Percentiles rank a stretch among this genome's conserved stretches.
phyloP scores from a whole-genome alignment of 495 filamentous ascomycete species.

The Neurospora tetraspora region DNA sequence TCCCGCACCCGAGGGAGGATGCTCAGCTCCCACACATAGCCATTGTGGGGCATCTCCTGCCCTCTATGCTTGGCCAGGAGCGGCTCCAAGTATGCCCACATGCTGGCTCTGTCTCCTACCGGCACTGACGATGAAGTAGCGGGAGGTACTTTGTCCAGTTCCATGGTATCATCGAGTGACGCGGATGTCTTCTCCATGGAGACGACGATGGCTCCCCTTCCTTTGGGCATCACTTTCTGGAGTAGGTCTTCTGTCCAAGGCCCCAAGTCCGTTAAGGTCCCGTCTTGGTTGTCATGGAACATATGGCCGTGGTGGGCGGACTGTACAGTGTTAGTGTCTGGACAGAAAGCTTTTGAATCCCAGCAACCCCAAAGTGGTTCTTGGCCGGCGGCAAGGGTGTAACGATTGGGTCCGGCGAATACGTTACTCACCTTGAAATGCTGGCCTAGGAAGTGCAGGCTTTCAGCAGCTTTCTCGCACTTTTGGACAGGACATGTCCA shows the following conservation, averaged over 20 bases:
- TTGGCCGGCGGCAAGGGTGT: not conserved
- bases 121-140: too few species aligned
- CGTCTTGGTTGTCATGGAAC: conserved; percentile 29
- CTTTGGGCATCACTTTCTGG: conserved; percentile 1
- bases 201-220: conserved; percentile 6
- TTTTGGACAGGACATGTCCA: conserved; percentile 15
- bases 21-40: conserved; percentile 9
- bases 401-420: not conserved
- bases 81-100: conserved; percentile 15
- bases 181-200: conserved; percentile 3
- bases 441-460: conserved; percentile 3
- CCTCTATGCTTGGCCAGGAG: conserved; percentile 12
- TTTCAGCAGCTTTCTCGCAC: conserved; percentile 4
- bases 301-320: conserved; percentile 11
- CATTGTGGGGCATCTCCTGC: not conserved
- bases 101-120: not conserved
- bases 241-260: conserved; percentile 3
- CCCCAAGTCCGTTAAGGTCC: conserved; percentile 20
- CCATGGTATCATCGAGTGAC: not conserved
- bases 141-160: not conserved
- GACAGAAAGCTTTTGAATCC: not conserved
- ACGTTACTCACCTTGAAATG: conserved; percentile 15
- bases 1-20: conserved; percentile 15
- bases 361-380: not conserved
- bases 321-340: conserved; percentile 2